Evolutionary conservation across 176 grass and related monocot genomes (phyloP).

Genomic region (Thinopyrum elongatum): DNA sequence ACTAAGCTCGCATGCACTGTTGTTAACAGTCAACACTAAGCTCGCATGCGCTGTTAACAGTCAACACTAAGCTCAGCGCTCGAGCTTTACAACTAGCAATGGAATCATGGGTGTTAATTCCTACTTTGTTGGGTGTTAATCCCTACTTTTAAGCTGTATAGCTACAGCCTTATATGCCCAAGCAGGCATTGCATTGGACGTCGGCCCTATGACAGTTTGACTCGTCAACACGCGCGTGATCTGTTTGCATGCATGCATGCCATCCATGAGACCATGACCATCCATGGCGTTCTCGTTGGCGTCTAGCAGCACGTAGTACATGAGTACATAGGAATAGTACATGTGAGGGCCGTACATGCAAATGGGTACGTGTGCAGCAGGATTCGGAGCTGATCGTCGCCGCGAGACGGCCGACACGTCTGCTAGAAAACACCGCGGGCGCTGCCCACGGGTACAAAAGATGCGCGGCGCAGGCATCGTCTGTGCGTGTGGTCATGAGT

Average conservation of each 20-base stretch:
- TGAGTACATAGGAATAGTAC: background rate
- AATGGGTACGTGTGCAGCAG: background rate
- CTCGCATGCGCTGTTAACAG: no score
- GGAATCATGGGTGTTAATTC: background rate
- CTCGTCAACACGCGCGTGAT: background rate
- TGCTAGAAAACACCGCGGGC: background rate
- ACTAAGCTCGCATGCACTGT: background rate
- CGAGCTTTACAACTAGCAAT: background rate
- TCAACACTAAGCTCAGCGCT: background rate
- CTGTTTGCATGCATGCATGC: background rate
- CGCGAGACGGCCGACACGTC: conserved; percentile 1
- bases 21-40: background rate
- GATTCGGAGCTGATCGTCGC: background rate
- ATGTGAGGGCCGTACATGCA: background rate
- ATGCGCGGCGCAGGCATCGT: background rate
- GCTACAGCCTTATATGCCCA: background rate
- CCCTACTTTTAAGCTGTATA: background rate
- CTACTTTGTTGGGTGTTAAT: background rate
- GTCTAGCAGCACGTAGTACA: background rate
- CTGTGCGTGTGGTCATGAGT: background rate
- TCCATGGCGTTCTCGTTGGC: no score
- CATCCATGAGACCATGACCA: no score
- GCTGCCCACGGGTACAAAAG: no score
- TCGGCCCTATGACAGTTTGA: background rate
- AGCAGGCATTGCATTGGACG: background rate